Conservation (phyloP, 2,329 filamentous ascomycete genomes). For the Parafenestella ontariensis region DNA sequence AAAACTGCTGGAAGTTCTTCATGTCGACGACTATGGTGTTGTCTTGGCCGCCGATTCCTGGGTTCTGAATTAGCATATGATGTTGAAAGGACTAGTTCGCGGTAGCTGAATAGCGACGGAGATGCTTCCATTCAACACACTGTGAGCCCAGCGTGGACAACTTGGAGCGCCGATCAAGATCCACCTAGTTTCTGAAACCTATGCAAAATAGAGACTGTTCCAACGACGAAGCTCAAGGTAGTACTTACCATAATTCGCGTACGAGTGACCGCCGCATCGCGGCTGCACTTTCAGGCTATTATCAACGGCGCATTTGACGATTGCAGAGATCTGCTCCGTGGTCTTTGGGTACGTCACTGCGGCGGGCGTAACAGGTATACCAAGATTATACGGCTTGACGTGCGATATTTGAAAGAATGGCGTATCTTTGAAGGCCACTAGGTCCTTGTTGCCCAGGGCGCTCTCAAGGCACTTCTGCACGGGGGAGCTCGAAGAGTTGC, state of each 20-base stretch:
- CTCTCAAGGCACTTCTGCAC: slow-evolving; percentile 37
- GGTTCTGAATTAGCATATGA: background rate
- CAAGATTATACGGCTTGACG: slow-evolving; percentile 49
- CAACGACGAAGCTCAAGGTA: background rate
- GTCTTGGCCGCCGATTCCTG: slow-evolving; percentile 56
- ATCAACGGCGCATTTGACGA: slow-evolving; percentile 64
- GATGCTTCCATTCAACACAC: background rate
- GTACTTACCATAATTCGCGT: slow-evolving; percentile 55
- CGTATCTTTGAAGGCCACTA: slow-evolving; percentile 31
- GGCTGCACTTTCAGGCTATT: slow-evolving; percentile 64
- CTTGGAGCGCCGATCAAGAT: background rate
- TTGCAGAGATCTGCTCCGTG: slow-evolving; percentile 60
- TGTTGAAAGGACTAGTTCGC: background rate
- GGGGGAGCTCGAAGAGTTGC: slow-evolving; percentile 36
- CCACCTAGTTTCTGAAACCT: too few species aligned
- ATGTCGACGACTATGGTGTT: slow-evolving; percentile 59
- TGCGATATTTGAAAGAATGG: slow-evolving; percentile 39
- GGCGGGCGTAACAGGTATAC: slow-evolving; percentile 52
- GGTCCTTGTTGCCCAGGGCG: slow-evolving; percentile 32
- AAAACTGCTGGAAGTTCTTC: slow-evolving; percentile 56
- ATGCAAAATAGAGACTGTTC: too few species aligned
- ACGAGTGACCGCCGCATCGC: slow-evolving; percentile 70
- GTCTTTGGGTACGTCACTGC: slow-evolving; percentile 64
- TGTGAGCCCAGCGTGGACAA: background rate
- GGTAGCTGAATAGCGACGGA: background rate